Percentiles rank a stretch among this genome's conserved stretches.
Evolutionary conservation across 768 basidiomycete species (phyloP).

Genomic region (Tricholoma flavovirens): DNA sequence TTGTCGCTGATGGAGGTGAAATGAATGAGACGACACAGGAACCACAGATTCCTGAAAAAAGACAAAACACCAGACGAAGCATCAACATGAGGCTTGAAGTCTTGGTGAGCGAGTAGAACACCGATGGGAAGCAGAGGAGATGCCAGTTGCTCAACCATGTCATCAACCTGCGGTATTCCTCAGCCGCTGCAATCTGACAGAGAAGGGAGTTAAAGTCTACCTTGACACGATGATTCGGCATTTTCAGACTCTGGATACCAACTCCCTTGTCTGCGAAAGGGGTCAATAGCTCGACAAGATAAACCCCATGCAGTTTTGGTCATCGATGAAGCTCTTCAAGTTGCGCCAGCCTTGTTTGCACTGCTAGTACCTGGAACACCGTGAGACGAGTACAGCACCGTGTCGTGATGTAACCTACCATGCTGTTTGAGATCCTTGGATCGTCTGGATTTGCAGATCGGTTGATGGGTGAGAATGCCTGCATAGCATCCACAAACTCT

Average conservation of each 20-base stretch:
- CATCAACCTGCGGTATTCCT: conserved; percentile 51
- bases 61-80: conserved; percentile 57
- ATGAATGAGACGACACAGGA: conserved; percentile 81
- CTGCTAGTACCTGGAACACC: conserved; percentile 64
- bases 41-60: conserved; percentile 92
- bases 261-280: conserved; percentile 90
- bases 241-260: conserved; percentile 78
- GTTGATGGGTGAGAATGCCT: conserved; percentile 79
- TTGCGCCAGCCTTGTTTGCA: conserved; percentile 86
- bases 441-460: conserved; percentile 86
- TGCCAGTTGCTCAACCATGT: conserved; percentile 82
- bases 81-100: conserved; percentile 55
- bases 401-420: conserved; percentile 39
- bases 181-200: not conserved
- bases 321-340: conserved; percentile 65
- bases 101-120: conserved; percentile 67
- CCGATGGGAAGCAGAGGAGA: conserved; percentile 90
- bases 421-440: conserved; percentile 83
- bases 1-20: conserved; percentile 56
- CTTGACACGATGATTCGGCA: conserved; percentile 60
- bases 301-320: conserved; percentile 72
- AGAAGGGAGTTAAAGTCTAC: conserved; percentile 28
- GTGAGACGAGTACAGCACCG: not conserved
- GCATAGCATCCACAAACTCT: conserved; percentile 78
- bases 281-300: conserved; percentile 78